phyloP scores from a whole-genome alignment of 192 early-diverging fungal genomes.

The Borealophlyctis nickersoniae region DNA sequence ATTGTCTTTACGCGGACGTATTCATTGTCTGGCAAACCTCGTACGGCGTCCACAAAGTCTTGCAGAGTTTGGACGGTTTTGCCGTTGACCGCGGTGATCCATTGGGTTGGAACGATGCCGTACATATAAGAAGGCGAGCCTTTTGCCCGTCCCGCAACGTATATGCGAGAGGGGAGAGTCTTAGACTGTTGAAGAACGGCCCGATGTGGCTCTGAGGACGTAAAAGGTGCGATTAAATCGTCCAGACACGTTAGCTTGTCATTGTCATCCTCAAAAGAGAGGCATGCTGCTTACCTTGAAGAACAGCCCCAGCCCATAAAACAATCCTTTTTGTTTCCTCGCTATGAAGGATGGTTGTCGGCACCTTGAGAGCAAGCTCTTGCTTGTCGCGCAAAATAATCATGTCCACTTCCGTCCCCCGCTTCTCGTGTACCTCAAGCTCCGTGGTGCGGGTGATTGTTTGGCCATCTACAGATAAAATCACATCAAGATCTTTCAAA shows the following conservation, averaged over 20 bases:
- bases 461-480: constrained; percentile 39
- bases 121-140: constrained; percentile 50
- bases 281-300: constrained; percentile 63
- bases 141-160: constrained; percentile 40
- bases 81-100: constrained; percentile 46
- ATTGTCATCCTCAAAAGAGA: not conserved
- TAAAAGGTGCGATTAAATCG: not conserved
- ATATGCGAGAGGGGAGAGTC: constrained; percentile 37
- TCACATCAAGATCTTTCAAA: constrained; percentile 50
- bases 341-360: constrained; percentile 47
- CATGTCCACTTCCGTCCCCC: constrained; percentile 31
- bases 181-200: constrained; percentile 45
- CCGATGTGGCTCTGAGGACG: constrained; percentile 40
- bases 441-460: constrained; percentile 33
- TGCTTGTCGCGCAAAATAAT: constrained; percentile 67
- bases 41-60: constrained; percentile 69
- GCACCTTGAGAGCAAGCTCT: constrained; percentile 62
- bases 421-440: constrained; percentile 29
- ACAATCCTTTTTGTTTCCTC: constrained; percentile 61
- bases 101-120: constrained; percentile 42
- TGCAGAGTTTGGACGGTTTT: constrained; percentile 68
- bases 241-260: not conserved
- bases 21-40: constrained; percentile 49
- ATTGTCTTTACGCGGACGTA: constrained; percentile 75
- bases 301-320: constrained; percentile 79